phyloP scores from a whole-genome alignment of 257 asterid species.

The Jasminum sambac region DNA sequence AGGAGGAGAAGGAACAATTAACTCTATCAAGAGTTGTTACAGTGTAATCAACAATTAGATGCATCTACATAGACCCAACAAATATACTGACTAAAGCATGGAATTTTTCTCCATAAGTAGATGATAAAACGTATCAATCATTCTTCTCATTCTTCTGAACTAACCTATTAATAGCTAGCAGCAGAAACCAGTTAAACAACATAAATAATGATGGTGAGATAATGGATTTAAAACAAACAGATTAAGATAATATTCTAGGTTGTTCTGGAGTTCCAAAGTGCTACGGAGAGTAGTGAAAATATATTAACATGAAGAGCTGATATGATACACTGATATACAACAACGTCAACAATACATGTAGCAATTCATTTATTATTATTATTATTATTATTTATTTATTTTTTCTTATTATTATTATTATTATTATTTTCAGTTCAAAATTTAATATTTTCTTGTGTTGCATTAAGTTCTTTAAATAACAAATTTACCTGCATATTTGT shows the following conservation, averaged over 20 bases:
- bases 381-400: too few relatives aligned
- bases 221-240: background rate
- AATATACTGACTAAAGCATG: background rate
- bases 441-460: background rate
- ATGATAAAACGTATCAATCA: background rate
- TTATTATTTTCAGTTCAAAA: background rate
- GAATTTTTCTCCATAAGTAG: background rate
- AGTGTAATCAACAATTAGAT: background rate
- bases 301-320: background rate
- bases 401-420: too few relatives aligned
- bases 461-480: background rate
- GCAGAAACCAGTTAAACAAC: background rate
- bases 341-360: background rate
- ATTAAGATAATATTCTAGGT: background rate
- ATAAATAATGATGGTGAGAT: background rate
- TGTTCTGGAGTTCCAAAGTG: background rate
- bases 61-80: background rate
- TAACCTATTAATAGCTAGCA: background rate
- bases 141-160: background rate
- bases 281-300: background rate
- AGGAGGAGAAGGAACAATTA: too few relatives aligned
- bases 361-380: background rate
- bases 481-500: slow-evolving; percentile 83
- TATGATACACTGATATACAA: background rate
- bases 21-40: background rate